These are phyloP conservation scores for Pythium aquatile DNA, from an alignment of 352 stramenopile genomes.

Conservation along the genomic window DNA sequence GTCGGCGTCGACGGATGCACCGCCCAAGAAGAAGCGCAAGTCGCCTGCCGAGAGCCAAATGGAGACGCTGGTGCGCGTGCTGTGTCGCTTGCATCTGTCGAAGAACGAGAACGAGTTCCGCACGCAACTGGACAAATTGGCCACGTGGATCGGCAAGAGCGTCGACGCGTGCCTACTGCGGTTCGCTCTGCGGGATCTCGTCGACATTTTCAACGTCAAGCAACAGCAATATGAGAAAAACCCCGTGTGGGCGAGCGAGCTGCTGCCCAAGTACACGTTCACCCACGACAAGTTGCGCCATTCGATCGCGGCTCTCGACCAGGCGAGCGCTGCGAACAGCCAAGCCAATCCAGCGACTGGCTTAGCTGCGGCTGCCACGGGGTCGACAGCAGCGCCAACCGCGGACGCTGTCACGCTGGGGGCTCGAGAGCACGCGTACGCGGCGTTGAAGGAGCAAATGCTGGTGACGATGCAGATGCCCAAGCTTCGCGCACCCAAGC, in stretches of 20 bases:
- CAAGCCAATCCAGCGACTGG: background rate
- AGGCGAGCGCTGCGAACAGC: background rate
- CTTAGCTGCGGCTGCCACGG: background rate
- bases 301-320: slow-evolving; percentile 29
- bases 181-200: slow-evolving; percentile 60
- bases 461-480: slow-evolving; percentile 44
- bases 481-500: slow-evolving; percentile 22
- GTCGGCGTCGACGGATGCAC: slow-evolving; percentile 3
- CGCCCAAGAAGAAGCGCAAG: slow-evolving; percentile 39
- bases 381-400: slow-evolving; percentile 13
- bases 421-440: slow-evolving; percentile 54
- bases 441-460: slow-evolving; percentile 59
- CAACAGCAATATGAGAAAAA: slow-evolving; percentile 34
- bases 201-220: slow-evolving; percentile 33
- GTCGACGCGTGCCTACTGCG: slow-evolving; percentile 45
- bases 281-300: slow-evolving; percentile 56
- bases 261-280: slow-evolving; percentile 60
- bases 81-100: slow-evolving; percentile 45
- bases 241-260: slow-evolving; percentile 44
- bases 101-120: slow-evolving; percentile 56
- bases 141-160: slow-evolving; percentile 53
- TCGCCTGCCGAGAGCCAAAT: slow-evolving; percentile 50
- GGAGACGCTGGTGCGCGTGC: slow-evolving; percentile 54
- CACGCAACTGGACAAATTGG: slow-evolving; percentile 52
- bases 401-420: slow-evolving; percentile 26